Base-by-base conservation (phyloP, 1,139 yeast genomes). In the Magnusiomyces tetraspermus region DNA sequence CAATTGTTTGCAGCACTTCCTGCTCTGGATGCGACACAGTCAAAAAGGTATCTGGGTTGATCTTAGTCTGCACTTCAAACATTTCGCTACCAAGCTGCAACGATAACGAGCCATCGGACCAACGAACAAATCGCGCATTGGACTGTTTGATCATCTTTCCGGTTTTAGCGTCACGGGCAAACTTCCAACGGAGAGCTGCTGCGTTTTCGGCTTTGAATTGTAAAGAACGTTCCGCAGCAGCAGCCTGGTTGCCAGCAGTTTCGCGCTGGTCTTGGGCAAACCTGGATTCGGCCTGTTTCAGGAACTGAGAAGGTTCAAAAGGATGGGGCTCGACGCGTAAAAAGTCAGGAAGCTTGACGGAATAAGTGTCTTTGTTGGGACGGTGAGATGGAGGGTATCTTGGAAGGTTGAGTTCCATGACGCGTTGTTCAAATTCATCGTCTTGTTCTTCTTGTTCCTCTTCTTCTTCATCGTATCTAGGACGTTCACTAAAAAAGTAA, bases 51-150 rank as follows among this genome's bases (percentile, higher is more conserved):
- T 89, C 95, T 52, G 78, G 80, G 46, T 82, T 73, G n/a, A 84
- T 80, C 55, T 67, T 68, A 23, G 78, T 72, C 55, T 79, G 75
- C 37, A 87, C 82, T 65, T 90, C 97, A 62, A 90, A 92, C 60
- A 85, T 76, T 68, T 92, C 98, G 49, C 75, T 76, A 21, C 99
- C 99, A 46, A 94, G 72, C 62, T 88, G 90, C 57, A 92, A 72
- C 1, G 97, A 88, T 58, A 83, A 69, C 3, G 86, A 76, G 0
- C 98, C 99, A 68, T 92, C 97, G 54, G 85, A 84, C 99, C 99
- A 92, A 66, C 86, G 84, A 31, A 92, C 78, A 55, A 90, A 82
- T 64, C 92, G 89, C 2, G 97, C 83, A 64, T 92, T 92, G 5
- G 95, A 84, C 66, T 89, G 95, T 62, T 86, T 86, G 61, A 64